A percentile compares a stretch with the other conserved stretches of the same genome.
Evolutionary conservation across 257 asterid genomes (phyloP).

Genomic region (Fraxinus cuspidata): DNA sequence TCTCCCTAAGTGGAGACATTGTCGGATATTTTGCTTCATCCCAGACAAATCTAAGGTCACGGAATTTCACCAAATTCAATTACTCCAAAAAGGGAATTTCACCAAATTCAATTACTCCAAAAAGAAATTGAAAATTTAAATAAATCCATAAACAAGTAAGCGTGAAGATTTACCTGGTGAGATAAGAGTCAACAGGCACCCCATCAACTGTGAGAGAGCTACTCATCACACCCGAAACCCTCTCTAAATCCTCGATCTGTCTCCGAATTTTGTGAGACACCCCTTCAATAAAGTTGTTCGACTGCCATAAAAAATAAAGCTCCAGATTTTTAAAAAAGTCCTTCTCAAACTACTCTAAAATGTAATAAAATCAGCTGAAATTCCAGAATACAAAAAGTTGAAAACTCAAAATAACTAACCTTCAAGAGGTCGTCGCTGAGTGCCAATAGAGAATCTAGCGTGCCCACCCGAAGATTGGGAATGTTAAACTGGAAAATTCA

Average conservation of each 20-base stretch:
- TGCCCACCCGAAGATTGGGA: constrained; percentile 92
- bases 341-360: constrained; percentile 16
- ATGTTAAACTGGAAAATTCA: constrained; percentile 67
- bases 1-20: constrained; percentile 81
- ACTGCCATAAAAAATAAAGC: constrained; percentile 43
- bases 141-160: not conserved
- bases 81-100: constrained; percentile 6
- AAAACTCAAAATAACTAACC: constrained; percentile 33
- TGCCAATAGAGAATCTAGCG: constrained; percentile 78
- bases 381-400: not conserved
- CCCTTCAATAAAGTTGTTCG: constrained; percentile 85
- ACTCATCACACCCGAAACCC: constrained; percentile 68
- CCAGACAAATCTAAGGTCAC: constrained; percentile 70
- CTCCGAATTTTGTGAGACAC: constrained; percentile 81
- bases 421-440: constrained; percentile 83
- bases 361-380: constrained; percentile 16
- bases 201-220: constrained; percentile 94
- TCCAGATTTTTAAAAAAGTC: not conserved
- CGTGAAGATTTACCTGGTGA: constrained; percentile 56
- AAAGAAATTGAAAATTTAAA: not conserved
- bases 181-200: constrained; percentile 91
- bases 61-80: constrained; percentile 17
- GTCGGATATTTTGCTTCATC: constrained; percentile 90
- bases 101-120: constrained; percentile 16
- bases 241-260: constrained; percentile 92